Evolutionary conservation across 1,284 basidiomycete genomes (phyloP).

Genomic region (Sporisorium sorghi): DNA sequence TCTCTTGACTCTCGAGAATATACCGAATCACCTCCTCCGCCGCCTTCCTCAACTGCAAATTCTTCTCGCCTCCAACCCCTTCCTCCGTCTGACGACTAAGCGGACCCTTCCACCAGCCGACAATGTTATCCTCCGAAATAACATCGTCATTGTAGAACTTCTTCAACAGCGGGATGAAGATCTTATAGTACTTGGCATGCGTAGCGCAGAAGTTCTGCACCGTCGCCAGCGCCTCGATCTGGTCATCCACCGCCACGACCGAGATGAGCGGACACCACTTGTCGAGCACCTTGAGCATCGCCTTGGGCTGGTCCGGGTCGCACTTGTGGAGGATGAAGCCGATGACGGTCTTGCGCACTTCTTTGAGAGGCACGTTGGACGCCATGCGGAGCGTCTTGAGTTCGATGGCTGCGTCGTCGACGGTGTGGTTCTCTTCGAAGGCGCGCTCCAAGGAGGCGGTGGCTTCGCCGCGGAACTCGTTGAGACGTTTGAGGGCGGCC

Average conservation of each 20-base stretch:
- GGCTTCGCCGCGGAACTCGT: constrained; percentile 83
- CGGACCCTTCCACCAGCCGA: constrained; percentile 69
- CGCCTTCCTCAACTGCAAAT: constrained; percentile 67
- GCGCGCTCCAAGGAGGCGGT: constrained; percentile 85
- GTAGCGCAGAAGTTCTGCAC: constrained; percentile 57
- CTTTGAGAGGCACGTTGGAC: constrained; percentile 82
- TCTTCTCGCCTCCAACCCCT: constrained; percentile 55
- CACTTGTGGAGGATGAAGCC: constrained; percentile 68
- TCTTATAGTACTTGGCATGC: constrained; percentile 59
- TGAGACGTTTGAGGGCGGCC: constrained; percentile 52
- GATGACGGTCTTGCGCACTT: constrained; percentile 83
- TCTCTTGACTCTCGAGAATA: constrained; percentile 69
- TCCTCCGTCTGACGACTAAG: constrained; percentile 21
- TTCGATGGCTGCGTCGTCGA: constrained; percentile 91
- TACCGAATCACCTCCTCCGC: constrained; percentile 70
- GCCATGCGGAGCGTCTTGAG: constrained; percentile 95
- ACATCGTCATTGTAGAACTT: constrained; percentile 71
- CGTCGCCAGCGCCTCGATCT: constrained; percentile 68
- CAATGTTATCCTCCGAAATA: constrained; percentile 70
- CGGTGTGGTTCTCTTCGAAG: constrained; percentile 87
- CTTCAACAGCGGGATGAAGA: constrained; percentile 70
- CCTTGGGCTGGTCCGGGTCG: constrained; percentile 52
- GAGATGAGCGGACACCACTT: constrained; percentile 70
- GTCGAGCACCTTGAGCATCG: constrained; percentile 62
- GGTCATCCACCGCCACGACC: constrained; percentile 67